phyloP scores from a whole-genome alignment of 2,329 filamentous ascomycete species.

The Ophiostoma himal-ulmi region DNA sequence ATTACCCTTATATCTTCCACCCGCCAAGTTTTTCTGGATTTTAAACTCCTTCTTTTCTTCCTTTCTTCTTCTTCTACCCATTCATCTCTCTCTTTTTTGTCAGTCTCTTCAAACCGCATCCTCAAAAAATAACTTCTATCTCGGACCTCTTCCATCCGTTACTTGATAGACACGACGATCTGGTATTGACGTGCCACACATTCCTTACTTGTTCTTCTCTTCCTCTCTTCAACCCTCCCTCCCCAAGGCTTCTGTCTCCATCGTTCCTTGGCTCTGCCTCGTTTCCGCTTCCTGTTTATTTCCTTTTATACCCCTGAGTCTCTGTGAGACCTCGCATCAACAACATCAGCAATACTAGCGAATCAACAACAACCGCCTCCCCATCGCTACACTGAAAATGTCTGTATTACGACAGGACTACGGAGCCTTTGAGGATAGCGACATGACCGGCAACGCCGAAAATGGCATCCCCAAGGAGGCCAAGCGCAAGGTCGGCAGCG shows the following conservation, averaged over 20 bases:
- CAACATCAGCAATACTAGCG: background rate
- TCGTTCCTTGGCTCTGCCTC: constrained; percentile 10
- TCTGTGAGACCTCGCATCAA: background rate
- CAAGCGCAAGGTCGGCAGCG: constrained; percentile 10
- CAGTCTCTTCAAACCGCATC: background rate
- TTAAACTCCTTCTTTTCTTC: background rate
- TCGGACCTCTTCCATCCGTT: background rate
- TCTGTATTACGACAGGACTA: constrained; percentile 15
- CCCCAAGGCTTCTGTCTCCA: background rate
- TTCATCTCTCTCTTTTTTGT: background rate
- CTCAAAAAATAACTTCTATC: background rate
- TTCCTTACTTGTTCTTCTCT: background rate
- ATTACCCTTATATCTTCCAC: background rate
- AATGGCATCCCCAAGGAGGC: background rate
- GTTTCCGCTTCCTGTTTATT: background rate
- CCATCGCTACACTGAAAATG: constrained; percentile 3
- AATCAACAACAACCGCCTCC: background rate
- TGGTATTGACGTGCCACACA: constrained; percentile 14
- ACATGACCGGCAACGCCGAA: background rate
- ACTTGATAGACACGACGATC: background rate
- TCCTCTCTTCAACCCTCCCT: background rate
- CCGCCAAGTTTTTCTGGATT: background rate
- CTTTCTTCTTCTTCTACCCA: background rate
- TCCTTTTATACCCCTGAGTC: background rate
- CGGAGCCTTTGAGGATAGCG: constrained; percentile 7